Evolutionary conservation across 2,329 filamentous ascomycete genomes (phyloP).

Genomic region (Xylaria hypoxylon): DNA sequence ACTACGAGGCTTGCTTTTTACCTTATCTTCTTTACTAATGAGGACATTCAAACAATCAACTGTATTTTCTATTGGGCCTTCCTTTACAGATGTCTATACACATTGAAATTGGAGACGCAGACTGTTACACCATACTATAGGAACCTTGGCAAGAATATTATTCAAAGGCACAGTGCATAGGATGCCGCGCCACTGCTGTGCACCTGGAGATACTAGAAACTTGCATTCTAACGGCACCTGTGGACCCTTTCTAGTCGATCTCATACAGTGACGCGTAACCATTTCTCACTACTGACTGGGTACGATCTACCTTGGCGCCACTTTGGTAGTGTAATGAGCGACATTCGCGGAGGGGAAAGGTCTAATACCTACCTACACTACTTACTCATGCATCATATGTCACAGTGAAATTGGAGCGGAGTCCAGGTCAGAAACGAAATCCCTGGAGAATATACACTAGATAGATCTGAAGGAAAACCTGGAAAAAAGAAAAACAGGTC

Average conservation of each 20-base stretch:
- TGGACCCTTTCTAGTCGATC: constrained; percentile 18
- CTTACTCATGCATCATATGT: constrained; percentile 32
- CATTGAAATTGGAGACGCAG: too few species aligned
- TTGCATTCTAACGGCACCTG: not conserved
- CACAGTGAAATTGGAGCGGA: constrained; percentile 9
- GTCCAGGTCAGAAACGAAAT: constrained; percentile 18
- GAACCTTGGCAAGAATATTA: not conserved
- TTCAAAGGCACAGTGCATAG: constrained; percentile 25
- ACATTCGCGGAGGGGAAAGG: constrained; percentile 10
- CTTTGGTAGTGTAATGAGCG: not conserved
- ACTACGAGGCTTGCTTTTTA: not conserved
- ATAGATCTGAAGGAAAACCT: not conserved
- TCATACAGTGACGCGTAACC: constrained; percentile 35
- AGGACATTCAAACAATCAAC: not conserved
- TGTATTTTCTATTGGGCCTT: not conserved
- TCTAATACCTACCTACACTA: not conserved
- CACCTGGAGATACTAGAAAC: constrained; percentile 14
- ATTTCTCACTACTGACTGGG: constrained; percentile 24
- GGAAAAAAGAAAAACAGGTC: constrained; percentile 13
- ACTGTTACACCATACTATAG: not conserved
- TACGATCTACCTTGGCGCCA: not conserved
- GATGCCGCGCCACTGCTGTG: constrained; percentile 7
- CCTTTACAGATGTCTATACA: not conserved
- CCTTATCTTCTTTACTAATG: not conserved
- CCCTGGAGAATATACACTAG: constrained; percentile 6